A percentile compares a stretch with the other conserved stretches of the same genome.
Conservation (phyloP, 768 basidiomycete species). For the Naematelia aurantialba region DNA sequence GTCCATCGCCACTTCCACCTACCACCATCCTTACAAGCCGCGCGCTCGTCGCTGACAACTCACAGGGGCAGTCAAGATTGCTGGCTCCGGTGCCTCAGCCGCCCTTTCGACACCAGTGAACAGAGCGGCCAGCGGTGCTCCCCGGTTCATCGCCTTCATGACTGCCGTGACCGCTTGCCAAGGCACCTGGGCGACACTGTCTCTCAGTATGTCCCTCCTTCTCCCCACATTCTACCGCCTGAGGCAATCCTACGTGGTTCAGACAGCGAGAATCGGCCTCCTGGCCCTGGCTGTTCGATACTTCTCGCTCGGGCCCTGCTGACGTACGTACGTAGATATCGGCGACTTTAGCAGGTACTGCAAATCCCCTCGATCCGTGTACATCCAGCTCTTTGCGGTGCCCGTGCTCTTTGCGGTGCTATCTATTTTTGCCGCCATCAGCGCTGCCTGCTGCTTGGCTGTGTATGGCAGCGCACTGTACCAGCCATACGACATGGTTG, state of each 20-base stretch:
- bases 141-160: slow-evolving; percentile 33
- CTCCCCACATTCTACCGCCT: not conserved
- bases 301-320: not conserved
- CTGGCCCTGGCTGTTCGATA: not conserved
- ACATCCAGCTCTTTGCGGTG: slow-evolving; percentile 35
- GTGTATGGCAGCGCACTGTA: slow-evolving; percentile 32
- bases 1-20: no score
- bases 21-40: no score
- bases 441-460: slow-evolving; percentile 29
- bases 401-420: slow-evolving; percentile 34
- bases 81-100: slow-evolving; percentile 20
- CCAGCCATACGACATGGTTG: slow-evolving; percentile 37
- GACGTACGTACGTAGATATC: slow-evolving; percentile 22
- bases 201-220: slow-evolving; percentile 4
- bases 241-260: no score
- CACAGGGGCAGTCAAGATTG: slow-evolving; percentile 19
- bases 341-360: slow-evolving; percentile 44
- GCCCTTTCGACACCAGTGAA: slow-evolving; percentile 25
- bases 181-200: slow-evolving; percentile 36
- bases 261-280: no score
- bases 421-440: slow-evolving; percentile 33
- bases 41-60: slow-evolving; percentile 4
- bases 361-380: slow-evolving; percentile 19
- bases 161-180: slow-evolving; percentile 28
- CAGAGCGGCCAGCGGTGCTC: slow-evolving; percentile 24